These are phyloP conservation scores for Hymenoscyphus fraxineus DNA, from an alignment of 2,329 filamentous ascomycete species.

Conservation along the genomic window DNA sequence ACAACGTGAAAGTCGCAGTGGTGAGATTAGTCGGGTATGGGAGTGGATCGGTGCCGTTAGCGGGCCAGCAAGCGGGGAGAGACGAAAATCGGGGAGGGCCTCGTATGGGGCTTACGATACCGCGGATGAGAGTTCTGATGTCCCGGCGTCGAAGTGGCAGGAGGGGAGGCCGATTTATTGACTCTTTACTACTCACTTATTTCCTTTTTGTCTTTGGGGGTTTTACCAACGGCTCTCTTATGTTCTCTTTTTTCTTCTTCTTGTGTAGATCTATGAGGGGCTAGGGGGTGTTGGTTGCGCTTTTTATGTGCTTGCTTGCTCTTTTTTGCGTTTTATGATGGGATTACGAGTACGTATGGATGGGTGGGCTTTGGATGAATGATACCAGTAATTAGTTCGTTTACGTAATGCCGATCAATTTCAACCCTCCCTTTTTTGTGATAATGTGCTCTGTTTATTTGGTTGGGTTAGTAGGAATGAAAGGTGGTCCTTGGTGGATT, in stretches of 20 bases:
- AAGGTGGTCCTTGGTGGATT: too few species aligned
- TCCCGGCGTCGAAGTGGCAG: constrained; percentile 30
- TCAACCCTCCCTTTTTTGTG: not conserved
- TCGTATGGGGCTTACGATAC: constrained; percentile 31
- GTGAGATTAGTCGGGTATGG: constrained; percentile 64
- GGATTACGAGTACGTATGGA: too few species aligned
- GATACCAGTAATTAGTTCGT: constrained; percentile 1
- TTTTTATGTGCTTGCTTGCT: not conserved
- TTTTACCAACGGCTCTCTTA: not conserved
- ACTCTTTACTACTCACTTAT: constrained; percentile 9
- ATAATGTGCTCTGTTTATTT: too few species aligned
- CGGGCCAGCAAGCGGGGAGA: constrained; percentile 33
- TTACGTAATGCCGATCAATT: not conserved
- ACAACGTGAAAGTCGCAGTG: constrained; percentile 64
- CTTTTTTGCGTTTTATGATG: too few species aligned
- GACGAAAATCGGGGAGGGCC: constrained; percentile 48
- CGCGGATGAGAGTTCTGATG: constrained; percentile 25
- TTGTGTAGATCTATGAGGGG: not conserved
- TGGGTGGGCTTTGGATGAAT: not conserved
- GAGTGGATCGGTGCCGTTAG: constrained; percentile 63
- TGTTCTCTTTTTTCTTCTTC: not conserved
- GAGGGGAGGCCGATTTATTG: constrained; percentile 35
- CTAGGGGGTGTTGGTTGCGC: not conserved
- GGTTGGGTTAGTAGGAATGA: too few species aligned
- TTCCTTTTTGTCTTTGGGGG: not conserved